Percentiles rank a stretch among this genome's conserved stretches.
Evolutionary conservation across 768 basidiomycete species (phyloP).

Genomic region (Lentinula detonsa): DNA sequence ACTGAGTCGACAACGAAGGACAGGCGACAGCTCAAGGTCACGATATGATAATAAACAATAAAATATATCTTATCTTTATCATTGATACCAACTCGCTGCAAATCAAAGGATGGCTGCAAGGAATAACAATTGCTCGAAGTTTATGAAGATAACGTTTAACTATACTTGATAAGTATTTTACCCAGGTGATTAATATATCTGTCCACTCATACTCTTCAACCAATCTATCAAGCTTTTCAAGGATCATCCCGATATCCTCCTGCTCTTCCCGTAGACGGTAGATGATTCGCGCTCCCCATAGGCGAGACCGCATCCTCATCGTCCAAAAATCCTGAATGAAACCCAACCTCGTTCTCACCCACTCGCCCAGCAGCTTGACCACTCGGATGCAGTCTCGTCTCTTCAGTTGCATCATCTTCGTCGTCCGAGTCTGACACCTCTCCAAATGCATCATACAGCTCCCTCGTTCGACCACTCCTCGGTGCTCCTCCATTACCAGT

Average conservation of each 20-base stretch:
- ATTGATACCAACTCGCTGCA: too few species aligned
- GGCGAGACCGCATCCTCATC: slow-evolving; percentile 49
- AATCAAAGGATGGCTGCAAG: too few species aligned
- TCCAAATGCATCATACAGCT: slow-evolving; percentile 95
- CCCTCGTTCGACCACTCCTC: slow-evolving; percentile 53
- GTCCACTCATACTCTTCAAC: not conserved
- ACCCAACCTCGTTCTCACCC: slow-evolving; percentile 37
- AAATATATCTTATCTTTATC: too few species aligned
- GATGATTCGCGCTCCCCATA: not conserved
- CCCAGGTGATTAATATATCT: not conserved
- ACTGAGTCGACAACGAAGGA: too few species aligned
- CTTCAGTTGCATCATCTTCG: slow-evolving; percentile 74
- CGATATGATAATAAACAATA: too few species aligned
- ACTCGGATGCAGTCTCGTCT: slow-evolving; percentile 48
- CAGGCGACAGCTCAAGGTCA: too few species aligned
- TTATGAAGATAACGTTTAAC: not conserved
- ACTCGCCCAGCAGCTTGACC: slow-evolving; percentile 10
- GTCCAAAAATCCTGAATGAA: slow-evolving; percentile 79
- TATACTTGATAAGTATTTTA: not conserved
- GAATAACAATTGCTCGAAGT: too few species aligned
- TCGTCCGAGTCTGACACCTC: slow-evolving; percentile 82
- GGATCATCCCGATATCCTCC: not conserved
- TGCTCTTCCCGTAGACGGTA: not conserved
- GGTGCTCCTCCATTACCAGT: slow-evolving; percentile 21
- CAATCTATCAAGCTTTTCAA: not conserved